phyloP scores from a whole-genome alignment of 805 yeast genomes.

The Ogataea paraovalis region DNA sequence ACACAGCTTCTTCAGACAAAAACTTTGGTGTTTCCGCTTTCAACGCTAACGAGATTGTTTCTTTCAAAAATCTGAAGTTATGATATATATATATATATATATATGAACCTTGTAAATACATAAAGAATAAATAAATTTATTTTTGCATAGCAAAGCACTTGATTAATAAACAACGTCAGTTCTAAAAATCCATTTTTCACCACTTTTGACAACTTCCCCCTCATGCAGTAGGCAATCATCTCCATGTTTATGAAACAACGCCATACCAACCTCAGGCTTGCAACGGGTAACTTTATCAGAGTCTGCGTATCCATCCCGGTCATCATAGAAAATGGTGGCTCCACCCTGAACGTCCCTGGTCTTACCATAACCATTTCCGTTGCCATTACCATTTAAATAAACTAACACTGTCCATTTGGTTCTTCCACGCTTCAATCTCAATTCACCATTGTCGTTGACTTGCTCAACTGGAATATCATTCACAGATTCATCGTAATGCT shows the following conservation, averaged over 20 bases:
- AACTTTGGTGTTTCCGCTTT: conserved; percentile 20
- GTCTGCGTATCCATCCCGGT: conserved; percentile 10
- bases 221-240: conserved; percentile 61
- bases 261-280: conserved; percentile 52
- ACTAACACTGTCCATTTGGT: conserved; percentile 60
- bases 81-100: conserved; percentile 3
- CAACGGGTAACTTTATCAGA: conserved; percentile 29
- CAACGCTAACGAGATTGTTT: conserved; percentile 19
- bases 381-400: conserved; percentile 48
- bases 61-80: conserved; percentile 22
- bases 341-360: conserved; percentile 49
- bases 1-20: conserved; percentile 4
- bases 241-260: conserved; percentile 61
- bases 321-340: conserved; percentile 49
- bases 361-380: background rate
- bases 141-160: background rate
- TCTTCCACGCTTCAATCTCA: conserved; percentile 28
- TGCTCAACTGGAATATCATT: conserved; percentile 30
- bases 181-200: conserved; percentile 60
- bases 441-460: background rate
- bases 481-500: conserved; percentile 55
- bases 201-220: conserved; percentile 46
- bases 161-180: conserved; percentile 46
- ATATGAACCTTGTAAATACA: conserved; percentile 2
- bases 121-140: background rate